phyloP scores from a whole-genome alignment of 495 filamentous ascomycete genomes.

The Pseudevernia furfuracea region DNA sequence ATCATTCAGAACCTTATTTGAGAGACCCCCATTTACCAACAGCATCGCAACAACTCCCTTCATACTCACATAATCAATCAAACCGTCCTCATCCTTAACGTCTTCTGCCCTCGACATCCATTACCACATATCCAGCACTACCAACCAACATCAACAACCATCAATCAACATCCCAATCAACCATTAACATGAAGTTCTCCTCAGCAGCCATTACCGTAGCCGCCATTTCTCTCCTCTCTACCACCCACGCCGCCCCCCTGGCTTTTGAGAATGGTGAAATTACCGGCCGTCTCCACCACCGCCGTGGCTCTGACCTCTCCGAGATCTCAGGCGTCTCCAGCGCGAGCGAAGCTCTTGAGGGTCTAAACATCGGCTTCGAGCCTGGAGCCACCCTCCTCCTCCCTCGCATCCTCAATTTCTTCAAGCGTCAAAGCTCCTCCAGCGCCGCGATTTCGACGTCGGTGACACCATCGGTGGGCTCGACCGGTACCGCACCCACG shows the following conservation, averaged over 20 bases:
- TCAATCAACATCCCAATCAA: not conserved
- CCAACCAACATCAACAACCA: not conserved
- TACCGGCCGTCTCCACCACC: not conserved
- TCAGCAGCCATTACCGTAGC: not conserved
- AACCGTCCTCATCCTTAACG: not conserved
- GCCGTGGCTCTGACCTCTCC: not conserved
- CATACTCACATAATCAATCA: not conserved
- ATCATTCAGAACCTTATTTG: not conserved
- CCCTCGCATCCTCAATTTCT: not conserved
- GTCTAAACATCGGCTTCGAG: not conserved
- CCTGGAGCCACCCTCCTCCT: not conserved
- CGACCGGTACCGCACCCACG: not conserved
- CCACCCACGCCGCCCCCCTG: not conserved
- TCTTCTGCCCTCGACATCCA: not conserved
- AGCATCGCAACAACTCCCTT: not conserved
- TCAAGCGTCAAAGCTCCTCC: not conserved
- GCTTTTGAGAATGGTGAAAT: not conserved
- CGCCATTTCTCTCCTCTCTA: constrained; percentile 1
- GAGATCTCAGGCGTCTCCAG: not conserved
- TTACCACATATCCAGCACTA: not conserved
- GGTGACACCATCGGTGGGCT: not conserved
- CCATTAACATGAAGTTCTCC: not conserved
- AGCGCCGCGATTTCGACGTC: not conserved
- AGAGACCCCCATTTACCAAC: not conserved
- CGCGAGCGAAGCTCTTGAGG: not conserved